Base-by-base conservation (phyloP, 345 rosid genomes). In the Bruguiera gymnorhiza region DNA sequence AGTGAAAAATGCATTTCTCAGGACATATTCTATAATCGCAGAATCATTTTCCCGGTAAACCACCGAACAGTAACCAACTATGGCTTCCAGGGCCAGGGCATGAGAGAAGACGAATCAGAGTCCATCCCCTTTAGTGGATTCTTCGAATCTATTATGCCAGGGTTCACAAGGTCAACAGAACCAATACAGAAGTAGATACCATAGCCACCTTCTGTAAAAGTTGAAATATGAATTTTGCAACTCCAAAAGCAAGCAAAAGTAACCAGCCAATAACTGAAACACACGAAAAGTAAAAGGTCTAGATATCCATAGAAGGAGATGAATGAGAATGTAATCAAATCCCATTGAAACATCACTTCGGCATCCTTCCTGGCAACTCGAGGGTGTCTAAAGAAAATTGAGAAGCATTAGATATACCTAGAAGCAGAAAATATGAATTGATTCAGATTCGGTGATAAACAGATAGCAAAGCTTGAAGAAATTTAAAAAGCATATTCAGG, bases 171-270 rank as follows among this genome's bases (percentile, higher is more conserved):
- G n/a, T 36, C 46, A 69, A 51, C 51, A 30, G 63, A 56, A 29
- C n/a, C 6, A n/a, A 27, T 37, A 68, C 19, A 69, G 39, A 59
- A 20, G 27, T n/a, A 16, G 39, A 19, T 26, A 66, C n/a, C 29
- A 50, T 46, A 59, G 63, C 36, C 61, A 65, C 20, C 67, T 30
- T 54, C 61, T 24, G 52, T 24, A 31, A 21, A 64, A 54, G 57
- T 50, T 75, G 64, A 63, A 59, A 69, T 13, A 48, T 69, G 63
- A 62, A 68, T 64, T 64, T 55, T 31, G 34, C 13, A 26, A 71
- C 63, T 75, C 62, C 67, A 67, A 66, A 46, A 70, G 66, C 61
- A 8, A 65, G 34, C 67, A 78, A 78, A 62, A 34, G 54, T 61
- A 67, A 67, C 52, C 72, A 36, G 48, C 5, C 11, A n/a, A 58